Evolutionary conservation across 1,139 yeast species (phyloP).

Genomic region (Kodamaea anthophila): DNA sequence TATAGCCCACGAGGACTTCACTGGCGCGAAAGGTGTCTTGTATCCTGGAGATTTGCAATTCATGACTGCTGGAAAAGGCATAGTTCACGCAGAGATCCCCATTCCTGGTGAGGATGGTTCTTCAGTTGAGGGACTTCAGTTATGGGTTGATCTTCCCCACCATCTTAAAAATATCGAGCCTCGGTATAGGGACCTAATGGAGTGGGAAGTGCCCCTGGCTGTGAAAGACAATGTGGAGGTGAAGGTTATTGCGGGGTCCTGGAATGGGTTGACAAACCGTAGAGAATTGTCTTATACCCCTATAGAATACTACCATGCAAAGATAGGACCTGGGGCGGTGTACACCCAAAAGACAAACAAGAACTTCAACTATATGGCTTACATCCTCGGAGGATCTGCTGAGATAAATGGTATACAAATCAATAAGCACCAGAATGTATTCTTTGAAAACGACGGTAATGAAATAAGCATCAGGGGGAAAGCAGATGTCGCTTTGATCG

Average conservation of each 20-base stretch:
- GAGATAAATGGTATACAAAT: slow-evolving; percentile 37
- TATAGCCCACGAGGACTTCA: slow-evolving; percentile 87
- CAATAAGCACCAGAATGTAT: slow-evolving; percentile 48
- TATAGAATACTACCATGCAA: slow-evolving; percentile 66
- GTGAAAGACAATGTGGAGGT: slow-evolving; percentile 58
- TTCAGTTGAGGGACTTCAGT: slow-evolving; percentile 67
- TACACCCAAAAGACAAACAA: slow-evolving; percentile 57
- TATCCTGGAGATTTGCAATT: slow-evolving; percentile 86
- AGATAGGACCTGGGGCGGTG: slow-evolving; percentile 61
- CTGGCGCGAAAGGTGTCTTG: slow-evolving; percentile 74
- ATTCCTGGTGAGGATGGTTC: slow-evolving; percentile 52
- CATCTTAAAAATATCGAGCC: slow-evolving; percentile 65
- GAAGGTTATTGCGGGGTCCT: slow-evolving; percentile 70
- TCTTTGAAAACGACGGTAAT: slow-evolving; percentile 65
- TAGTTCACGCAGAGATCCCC: slow-evolving; percentile 88
- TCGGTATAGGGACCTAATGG: slow-evolving; percentile 71
- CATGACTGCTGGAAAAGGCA: slow-evolving; percentile 92
- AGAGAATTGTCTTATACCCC: slow-evolving; percentile 84
- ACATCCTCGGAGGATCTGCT: slow-evolving; percentile 58
- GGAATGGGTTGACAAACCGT: slow-evolving; percentile 69
- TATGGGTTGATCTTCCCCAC: slow-evolving; percentile 88
- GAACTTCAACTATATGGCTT: slow-evolving; percentile 68
- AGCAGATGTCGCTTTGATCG: slow-evolving; percentile 61
- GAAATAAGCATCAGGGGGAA: slow-evolving; percentile 37
- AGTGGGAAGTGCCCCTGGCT: slow-evolving; percentile 61